Conservation (phyloP, 345 rosid species). For the Crucihimalaya himalaica region DNA sequence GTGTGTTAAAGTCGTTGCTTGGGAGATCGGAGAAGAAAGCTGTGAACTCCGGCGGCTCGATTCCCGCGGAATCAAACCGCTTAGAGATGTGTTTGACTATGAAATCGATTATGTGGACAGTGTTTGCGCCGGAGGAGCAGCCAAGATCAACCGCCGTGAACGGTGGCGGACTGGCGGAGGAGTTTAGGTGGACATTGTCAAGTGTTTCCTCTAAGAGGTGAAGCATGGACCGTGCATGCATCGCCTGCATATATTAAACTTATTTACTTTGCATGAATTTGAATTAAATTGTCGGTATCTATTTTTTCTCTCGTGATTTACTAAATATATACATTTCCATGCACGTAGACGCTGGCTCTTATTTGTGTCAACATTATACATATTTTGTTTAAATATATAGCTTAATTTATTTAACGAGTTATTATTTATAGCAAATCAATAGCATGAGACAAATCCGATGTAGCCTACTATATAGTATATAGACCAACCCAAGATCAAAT, state of each 20-base stretch:
- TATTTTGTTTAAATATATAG: not conserved
- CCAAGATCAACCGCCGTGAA: slow-evolving; percentile 91
- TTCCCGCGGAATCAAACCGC: slow-evolving; percentile 58
- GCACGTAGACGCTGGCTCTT: slow-evolving; percentile 19
- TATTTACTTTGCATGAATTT: not conserved
- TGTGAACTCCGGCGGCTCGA: slow-evolving; percentile 71
- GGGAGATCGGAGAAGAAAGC: slow-evolving; percentile 94
- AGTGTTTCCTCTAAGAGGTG: slow-evolving; percentile 87
- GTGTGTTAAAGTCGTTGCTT: slow-evolving; percentile 92
- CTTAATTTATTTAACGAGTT: not conserved
- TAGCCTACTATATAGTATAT: not conserved
- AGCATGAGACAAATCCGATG: not conserved
- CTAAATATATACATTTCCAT: slow-evolving; percentile 26
- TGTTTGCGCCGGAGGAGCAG: slow-evolving; percentile 82
- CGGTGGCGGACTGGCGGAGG: slow-evolving; percentile 49
- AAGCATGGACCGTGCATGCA: slow-evolving; percentile 87
- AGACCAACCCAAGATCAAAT: not conserved
- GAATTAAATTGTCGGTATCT: too few relatives aligned
- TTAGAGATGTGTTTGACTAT: slow-evolving; percentile 82
- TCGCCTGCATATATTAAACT: slow-evolving; percentile 52
- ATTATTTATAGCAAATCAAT: not conserved
- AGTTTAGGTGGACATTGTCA: slow-evolving; percentile 58
- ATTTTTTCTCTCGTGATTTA: not conserved
- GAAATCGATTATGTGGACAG: slow-evolving; percentile 60
- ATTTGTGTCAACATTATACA: slow-evolving; percentile 1